These are phyloP conservation scores for Raphanus raphanistrum DNA, from an alignment of 345 rosid species.

Conservation along the genomic window DNA sequence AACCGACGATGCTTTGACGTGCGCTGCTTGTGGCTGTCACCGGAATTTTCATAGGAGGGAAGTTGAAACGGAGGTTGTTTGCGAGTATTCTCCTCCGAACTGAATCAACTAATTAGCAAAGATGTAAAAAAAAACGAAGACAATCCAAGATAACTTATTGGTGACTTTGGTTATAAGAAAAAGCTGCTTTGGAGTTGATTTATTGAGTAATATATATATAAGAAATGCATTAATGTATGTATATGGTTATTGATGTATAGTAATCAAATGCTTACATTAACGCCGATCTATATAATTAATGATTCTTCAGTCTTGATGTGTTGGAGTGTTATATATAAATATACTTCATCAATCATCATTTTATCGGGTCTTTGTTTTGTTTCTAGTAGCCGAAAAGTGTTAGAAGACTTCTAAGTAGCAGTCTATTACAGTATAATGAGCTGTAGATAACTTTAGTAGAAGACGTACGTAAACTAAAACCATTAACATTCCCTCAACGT, in stretches of 20 bases:
- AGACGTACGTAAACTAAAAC: background rate
- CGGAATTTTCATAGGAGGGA: slow-evolving; percentile 68
- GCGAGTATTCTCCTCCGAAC: slow-evolving; percentile 58
- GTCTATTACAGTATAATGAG: background rate
- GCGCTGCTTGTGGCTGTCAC: slow-evolving; percentile 84
- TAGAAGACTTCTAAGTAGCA: background rate
- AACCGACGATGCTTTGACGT: slow-evolving; percentile 49
- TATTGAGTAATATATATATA: background rate
- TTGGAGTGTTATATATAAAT: background rate
- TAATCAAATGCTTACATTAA: slow-evolving; percentile 18
- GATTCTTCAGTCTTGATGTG: slow-evolving; percentile 16
- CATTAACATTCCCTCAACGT: background rate
- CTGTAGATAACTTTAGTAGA: background rate
- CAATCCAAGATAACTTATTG: background rate
- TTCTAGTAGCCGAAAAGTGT: background rate
- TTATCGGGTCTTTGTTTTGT: background rate
- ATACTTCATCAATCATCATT: background rate
- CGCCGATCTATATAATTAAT: slow-evolving; percentile 14
- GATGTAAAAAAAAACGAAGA: background rate
- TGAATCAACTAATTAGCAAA: background rate
- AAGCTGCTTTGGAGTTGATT: background rate
- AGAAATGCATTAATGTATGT: slow-evolving; percentile 2
- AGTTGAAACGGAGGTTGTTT: slow-evolving; percentile 61
- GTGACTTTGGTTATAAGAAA: background rate
- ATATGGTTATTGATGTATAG: slow-evolving; percentile 24